Base-by-base conservation (phyloP, 2,329 filamentous ascomycete species). In the Ophiostoma populinum region DNA sequence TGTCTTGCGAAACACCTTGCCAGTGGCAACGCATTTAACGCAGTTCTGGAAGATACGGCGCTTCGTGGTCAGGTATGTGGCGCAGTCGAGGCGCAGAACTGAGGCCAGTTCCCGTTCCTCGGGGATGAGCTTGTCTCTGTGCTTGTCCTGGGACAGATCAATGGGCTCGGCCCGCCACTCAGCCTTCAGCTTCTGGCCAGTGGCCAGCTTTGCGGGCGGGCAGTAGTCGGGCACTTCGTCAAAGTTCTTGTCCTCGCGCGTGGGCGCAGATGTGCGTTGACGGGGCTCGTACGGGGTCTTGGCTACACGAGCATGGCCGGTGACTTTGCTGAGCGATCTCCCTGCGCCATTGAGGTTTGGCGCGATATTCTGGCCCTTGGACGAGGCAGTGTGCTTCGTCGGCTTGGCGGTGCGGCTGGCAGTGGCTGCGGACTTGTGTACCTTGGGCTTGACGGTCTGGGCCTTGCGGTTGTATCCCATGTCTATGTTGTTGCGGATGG, bases 1-100 rank as follows among this genome's bases (percentile, higher is more conserved):
- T 1, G 87, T 95, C 67, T 93, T 93, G 53, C 82, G 76, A 54
- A 93, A 94, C 49, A 86, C 80, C 55, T 92, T 90, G 51, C 69
- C 68, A 24, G 71, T 73, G 37, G 61, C 58, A 2, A 75, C 69
- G 40, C 68, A 70, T 34, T 78, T 70, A 22, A 87, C 67, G 26
- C 81, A 73, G 33, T 74, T 73, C 36, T 77, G 63, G 53, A 95
- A 95, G 50, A 95, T 87, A 40, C 85, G 77, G 39, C 87, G 76
- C 65, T 94, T 95, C 62, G 80, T 90, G 40, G 80, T 86, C 17
- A 95, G 66, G 50, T 94, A 95, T 10, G 80, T 87, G 13, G 81
- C 80, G 53, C 80, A 87, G 44, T 81, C 80, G 22, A 95, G 70
- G 37, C 85, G 74, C 20, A 94, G 67, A 32, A 75, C 80, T 30